These are phyloP conservation scores for Rhexocercosporidium sp. DNA, from an alignment of 2,329 filamentous ascomycete species.

Conservation along the genomic window DNA sequence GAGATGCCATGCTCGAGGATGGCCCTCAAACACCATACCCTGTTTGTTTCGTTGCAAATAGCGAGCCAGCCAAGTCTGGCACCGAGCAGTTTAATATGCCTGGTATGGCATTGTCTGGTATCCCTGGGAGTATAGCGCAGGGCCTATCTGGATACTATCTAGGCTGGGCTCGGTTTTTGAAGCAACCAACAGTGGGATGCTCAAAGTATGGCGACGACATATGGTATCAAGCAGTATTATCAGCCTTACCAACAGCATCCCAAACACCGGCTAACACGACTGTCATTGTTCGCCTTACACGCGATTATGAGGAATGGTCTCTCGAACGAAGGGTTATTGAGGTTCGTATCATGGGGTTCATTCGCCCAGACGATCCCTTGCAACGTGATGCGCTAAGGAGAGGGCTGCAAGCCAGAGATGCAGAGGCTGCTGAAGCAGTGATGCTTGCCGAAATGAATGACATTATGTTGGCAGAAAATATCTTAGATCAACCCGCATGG, in stretches of 20 bases:
- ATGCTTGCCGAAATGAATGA: slow-evolving; percentile 48
- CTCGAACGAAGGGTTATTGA: slow-evolving; percentile 54
- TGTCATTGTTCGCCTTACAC: slow-evolving; percentile 58
- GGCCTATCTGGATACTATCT: slow-evolving; percentile 67
- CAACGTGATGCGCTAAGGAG: slow-evolving; percentile 51
- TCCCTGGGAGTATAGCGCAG: slow-evolving; percentile 58
- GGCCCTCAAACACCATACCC: slow-evolving; percentile 61
- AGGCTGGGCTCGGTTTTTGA: slow-evolving; percentile 61
- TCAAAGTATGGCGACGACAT: slow-evolving; percentile 41
- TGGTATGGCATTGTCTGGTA: slow-evolving; percentile 57
- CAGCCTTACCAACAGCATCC: slow-evolving; percentile 52
- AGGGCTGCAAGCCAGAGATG: slow-evolving; percentile 49
- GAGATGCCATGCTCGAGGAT: slow-evolving; percentile 44
- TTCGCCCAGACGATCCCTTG: slow-evolving; percentile 49
- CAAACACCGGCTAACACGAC: slow-evolving; percentile 52
- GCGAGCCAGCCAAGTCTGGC: slow-evolving; percentile 46
- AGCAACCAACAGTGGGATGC: slow-evolving; percentile 39
- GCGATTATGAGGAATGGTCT: slow-evolving; percentile 51
- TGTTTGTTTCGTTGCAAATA: slow-evolving; percentile 54
- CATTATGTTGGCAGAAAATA: slow-evolving; percentile 43
- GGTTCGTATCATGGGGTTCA: slow-evolving; percentile 64
- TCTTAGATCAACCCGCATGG: slow-evolving; percentile 48
- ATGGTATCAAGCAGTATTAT: slow-evolving; percentile 67
- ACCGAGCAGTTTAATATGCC: slow-evolving; percentile 51
- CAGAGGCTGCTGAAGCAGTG: slow-evolving; percentile 45